A percentile compares a stretch with the other conserved stretches of the same genome.
Evolutionary conservation across 371 early-diverging fungal genomes (phyloP).

Genomic region (Rhizopus sp.): DNA sequence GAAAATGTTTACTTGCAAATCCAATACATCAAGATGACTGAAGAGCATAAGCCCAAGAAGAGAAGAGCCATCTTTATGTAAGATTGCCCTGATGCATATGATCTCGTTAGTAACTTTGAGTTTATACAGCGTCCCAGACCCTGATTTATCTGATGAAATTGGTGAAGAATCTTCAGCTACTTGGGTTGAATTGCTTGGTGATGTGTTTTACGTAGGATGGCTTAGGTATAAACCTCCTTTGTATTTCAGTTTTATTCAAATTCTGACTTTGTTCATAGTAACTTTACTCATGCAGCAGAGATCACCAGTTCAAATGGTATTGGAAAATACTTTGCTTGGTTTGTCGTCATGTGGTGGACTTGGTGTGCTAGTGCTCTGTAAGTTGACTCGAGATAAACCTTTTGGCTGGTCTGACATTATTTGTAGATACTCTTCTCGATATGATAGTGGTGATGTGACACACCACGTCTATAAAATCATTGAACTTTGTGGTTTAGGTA

Average conservation of each 20-base stretch:
- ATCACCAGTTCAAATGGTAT: constrained; percentile 34
- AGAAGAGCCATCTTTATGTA: constrained; percentile 35
- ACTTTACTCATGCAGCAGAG: constrained; percentile 56
- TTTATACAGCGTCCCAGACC: constrained; percentile 39
- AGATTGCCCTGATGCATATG: background rate
- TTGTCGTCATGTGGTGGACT: constrained; percentile 64
- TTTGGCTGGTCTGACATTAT: background rate
- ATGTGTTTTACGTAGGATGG: constrained; percentile 55
- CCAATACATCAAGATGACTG: constrained; percentile 10
- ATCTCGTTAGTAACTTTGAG: background rate
- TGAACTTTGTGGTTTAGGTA: constrained; percentile 47
- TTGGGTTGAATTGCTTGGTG: constrained; percentile 52
- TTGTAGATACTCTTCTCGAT: constrained; percentile 40
- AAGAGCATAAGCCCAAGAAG: constrained; percentile 21
- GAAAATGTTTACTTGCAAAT: constrained; percentile 46
- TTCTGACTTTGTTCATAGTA: constrained; percentile 17
- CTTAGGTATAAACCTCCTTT: constrained; percentile 27
- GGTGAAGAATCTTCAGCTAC: constrained; percentile 46
- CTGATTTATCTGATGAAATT: constrained; percentile 53
- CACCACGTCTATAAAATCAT: constrained; percentile 52
- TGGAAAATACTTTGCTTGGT: constrained; percentile 55
- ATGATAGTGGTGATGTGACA: constrained; percentile 47
- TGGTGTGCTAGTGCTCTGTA: constrained; percentile 61
- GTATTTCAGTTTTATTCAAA: background rate
- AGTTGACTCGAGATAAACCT: background rate